Evolutionary conservation across 805 yeast genomes (phyloP).

Genomic region (Suhomyces vadensis): DNA sequence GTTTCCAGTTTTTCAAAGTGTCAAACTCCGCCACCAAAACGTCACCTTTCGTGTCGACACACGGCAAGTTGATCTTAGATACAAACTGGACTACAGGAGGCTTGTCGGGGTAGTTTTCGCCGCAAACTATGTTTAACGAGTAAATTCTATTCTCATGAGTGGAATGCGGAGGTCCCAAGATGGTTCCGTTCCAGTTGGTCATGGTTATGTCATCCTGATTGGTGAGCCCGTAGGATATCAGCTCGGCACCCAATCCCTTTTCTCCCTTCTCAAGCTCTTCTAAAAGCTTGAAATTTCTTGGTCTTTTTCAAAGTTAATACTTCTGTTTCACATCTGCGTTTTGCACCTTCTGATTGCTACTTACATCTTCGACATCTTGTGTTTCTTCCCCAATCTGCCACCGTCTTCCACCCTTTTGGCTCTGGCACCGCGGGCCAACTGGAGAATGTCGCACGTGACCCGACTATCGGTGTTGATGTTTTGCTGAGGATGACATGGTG

Average conservation of each 20-base stretch:
- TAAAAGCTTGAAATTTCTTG: constrained; percentile 89
- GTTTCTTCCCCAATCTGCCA: too few relatives aligned
- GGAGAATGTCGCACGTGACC: not conserved
- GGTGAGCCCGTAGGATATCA: constrained; percentile 91
- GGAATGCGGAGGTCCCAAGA: constrained; percentile 91
- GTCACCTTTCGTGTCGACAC: constrained; percentile 73
- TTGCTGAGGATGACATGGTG: too few relatives aligned
- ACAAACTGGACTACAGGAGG: constrained; percentile 85
- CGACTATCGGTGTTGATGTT: too few relatives aligned
- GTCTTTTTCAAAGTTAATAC: constrained; percentile 41
- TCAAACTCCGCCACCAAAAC: constrained; percentile 51
- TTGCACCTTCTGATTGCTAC: constrained; percentile 19
- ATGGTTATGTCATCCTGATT: constrained; percentile 89
- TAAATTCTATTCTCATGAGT: constrained; percentile 93
- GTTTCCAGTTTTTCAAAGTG: constrained; percentile 79
- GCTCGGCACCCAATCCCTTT: constrained; percentile 95
- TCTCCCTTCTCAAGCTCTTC: constrained; percentile 98
- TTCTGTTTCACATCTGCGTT: not conserved
- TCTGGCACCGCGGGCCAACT: too few relatives aligned
- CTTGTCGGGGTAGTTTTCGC: constrained; percentile 77
- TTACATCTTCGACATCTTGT: constrained; percentile 48
- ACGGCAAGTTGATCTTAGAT: constrained; percentile 86
- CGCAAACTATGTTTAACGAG: constrained; percentile 78
- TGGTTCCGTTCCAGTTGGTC: constrained; percentile 98
- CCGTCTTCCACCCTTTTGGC: too few relatives aligned